Base-by-base conservation (phyloP, 2,329 filamentous ascomycete genomes). In the Blastomyces gilchristii region DNA sequence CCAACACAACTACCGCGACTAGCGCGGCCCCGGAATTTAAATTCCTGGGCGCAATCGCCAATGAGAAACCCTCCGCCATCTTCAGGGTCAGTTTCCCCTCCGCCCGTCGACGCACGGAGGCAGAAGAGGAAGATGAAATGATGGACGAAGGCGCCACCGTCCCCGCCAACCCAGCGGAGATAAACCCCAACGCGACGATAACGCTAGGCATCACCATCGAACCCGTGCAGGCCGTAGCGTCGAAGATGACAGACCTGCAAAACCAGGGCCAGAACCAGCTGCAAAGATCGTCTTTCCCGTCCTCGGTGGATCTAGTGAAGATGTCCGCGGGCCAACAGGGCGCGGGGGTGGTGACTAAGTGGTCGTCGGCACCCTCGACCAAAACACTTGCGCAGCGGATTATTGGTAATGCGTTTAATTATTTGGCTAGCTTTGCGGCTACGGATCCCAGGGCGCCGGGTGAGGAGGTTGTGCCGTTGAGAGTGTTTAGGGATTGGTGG, bases 401-500 rank as follows among this genome's bases (percentile, higher is more conserved):
- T 69, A 97, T 99, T 70, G 88, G 90, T 70, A 96, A 97, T 75
- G 94, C 93, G 16, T 99, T 97, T 76, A 97, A 99, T 76, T 97
- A 96, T 74, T 80, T 99, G 63, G 86, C 93, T 3, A 89, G 91
- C 70, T 97, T 96, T 79, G 90, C 88, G 64, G 85, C 85, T 47
- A 82, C 83, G 63, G 80, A 77, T 68, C 71, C 72, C 0, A 78
- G 79, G 34, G 67, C 68, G 28, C 82, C 80, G 1, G 88, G 57
- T 25, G 84, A 88, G 56, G 93, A 97, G 74, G 88, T 95, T 14
- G 90, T 99, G 31, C 92, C 94, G n/a, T 77, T 99, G 67, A 94
- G 90, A 77, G 90, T 89, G 5, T 99, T 99, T 74, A 88, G 95
- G 77, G 91, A 96, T 64, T 99, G 95, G 94, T 99, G 95, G 94